A percentile compares a stretch with the other conserved stretches of the same genome.
Conservation (phyloP, 768 basidiomycete genomes). For the Xerocomellus chrysenteron region DNA sequence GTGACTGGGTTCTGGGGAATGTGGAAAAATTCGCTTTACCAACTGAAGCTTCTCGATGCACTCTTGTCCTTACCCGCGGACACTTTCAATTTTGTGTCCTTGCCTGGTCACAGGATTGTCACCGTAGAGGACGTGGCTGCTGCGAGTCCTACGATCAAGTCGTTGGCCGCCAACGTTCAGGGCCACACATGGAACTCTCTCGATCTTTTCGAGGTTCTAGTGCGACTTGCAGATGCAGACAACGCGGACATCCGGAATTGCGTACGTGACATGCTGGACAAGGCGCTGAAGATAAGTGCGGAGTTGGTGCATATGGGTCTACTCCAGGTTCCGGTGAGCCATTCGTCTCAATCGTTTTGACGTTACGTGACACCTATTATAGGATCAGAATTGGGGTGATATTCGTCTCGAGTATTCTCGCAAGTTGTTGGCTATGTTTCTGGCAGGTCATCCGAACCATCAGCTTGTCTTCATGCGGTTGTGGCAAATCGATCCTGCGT, state of each 20-base stretch:
- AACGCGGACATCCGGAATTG: slow-evolving; percentile 66
- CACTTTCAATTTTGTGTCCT: slow-evolving; percentile 87
- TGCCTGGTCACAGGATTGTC: slow-evolving; percentile 81
- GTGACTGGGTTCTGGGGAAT: slow-evolving; percentile 82
- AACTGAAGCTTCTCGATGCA: slow-evolving; percentile 84
- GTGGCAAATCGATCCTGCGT: slow-evolving; percentile 86
- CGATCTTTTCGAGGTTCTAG: slow-evolving; percentile 84
- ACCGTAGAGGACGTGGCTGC: slow-evolving; percentile 84
- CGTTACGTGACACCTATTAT: neutral
- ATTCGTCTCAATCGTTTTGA: neutral
- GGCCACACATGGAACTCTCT: slow-evolving; percentile 93
- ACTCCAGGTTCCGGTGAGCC: slow-evolving; percentile 82
- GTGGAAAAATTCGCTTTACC: slow-evolving; percentile 85
- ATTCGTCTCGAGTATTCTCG: slow-evolving; percentile 85
- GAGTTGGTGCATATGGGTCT: slow-evolving; percentile 94
- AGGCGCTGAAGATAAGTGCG: slow-evolving; percentile 89
- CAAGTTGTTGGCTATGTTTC: slow-evolving; percentile 84
- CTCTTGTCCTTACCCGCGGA: slow-evolving; percentile 86
- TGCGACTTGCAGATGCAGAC: slow-evolving; percentile 75
- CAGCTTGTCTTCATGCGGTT: slow-evolving; percentile 97
- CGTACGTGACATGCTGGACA: slow-evolving; percentile 90
- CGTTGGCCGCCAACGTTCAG: slow-evolving; percentile 86
- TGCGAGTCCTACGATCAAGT: slow-evolving; percentile 89
- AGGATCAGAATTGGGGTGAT: slow-evolving; percentile 85
- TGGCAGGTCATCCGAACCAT: slow-evolving; percentile 90